Evolutionary conservation across 2,329 filamentous ascomycete species (phyloP).

Genomic region (Fusarium tjaetaba): DNA sequence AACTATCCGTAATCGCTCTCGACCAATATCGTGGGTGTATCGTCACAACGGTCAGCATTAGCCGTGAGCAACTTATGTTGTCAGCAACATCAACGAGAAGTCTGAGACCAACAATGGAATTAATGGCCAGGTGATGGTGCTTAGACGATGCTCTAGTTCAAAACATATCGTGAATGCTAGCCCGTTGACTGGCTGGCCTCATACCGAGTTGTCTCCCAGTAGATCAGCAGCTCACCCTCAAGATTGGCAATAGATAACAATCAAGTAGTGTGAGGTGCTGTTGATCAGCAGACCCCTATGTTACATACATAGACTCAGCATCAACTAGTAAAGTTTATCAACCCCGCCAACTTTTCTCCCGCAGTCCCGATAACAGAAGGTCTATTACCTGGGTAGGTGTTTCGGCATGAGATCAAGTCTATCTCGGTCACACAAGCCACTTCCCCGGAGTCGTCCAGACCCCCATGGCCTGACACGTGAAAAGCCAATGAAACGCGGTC

Average conservation of each 20-base stretch:
- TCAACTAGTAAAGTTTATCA: constrained; percentile 9
- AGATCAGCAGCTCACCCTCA: constrained; percentile 30
- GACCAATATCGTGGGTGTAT: not conserved
- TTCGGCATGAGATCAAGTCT: constrained; percentile 17
- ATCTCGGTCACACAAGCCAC: constrained; percentile 16
- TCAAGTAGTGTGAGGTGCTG: not conserved
- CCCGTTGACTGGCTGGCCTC: not conserved
- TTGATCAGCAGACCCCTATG: constrained; percentile 28
- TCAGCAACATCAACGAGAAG: not conserved
- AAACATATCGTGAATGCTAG: not conserved
- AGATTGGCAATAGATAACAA: not conserved
- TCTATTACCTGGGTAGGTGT: not conserved
- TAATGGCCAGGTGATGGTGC: constrained; percentile 16
- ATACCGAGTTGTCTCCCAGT: not conserved
- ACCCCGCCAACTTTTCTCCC: not conserved
- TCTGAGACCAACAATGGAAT: constrained; percentile 4
- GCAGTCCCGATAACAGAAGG: constrained; percentile 1
- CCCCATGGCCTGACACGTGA: not conserved
- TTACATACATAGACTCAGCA: not conserved
- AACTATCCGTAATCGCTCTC: not conserved
- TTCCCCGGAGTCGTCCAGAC: constrained; percentile 26
- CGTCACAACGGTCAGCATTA: not conserved
- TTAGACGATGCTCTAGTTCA: not conserved
- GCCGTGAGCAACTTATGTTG: not conserved
- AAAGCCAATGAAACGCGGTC: constrained; percentile 21